Evolutionary conservation across 148 eudicot species (phyloP), one percentile per base, ranked within the genome.

Genomic region (Vaccinium vitisidaea): DNA sequence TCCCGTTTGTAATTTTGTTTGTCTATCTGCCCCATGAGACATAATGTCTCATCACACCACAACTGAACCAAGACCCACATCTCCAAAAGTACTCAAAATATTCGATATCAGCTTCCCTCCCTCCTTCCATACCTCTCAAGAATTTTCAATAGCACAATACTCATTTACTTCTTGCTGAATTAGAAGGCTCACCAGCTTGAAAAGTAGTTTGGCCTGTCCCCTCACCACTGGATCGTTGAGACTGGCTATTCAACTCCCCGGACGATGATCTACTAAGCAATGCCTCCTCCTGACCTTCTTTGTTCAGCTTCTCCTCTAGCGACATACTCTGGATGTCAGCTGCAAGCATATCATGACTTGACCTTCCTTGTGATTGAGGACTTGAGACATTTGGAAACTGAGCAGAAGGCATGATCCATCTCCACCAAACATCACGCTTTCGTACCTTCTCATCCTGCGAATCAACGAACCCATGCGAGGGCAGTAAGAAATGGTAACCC

Each of bases 401-500:
- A 55, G 82, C 86, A 82, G 90, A 58, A 50, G 92, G 91, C 85
- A 93, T 90, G 82, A 91, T 53, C 98, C 98, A 95, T 85, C 77
- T 89, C 70, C 13, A 53, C 97, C 97, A 92, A 80, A 93, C 94
- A 81, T 81, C 89, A 69, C 93, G 91, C 86, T 74, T 89, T 87
- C 98, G 87, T 83, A 95, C 88, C 86, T 87, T 95, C 61, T 93
- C 95, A 74, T 89, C 95, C 98, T 95, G 89, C 85, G 90, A 86
- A 52, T 27, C 25, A 52, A 76, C 46, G 8, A 83, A 43, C 32
- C 13, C 25, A 54, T 54, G 8, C 19, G 25, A 52, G 79, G 1
- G 71, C 10, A 75, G 21, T 21, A n/a, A 56, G 55, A 49, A 76
- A n/a, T 50, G 8, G 65, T 30, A 9, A 30, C 5, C 25, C 46